Conservation (phyloP, 768 basidiomycete genomes). For the Suillus cothurnatus region DNA sequence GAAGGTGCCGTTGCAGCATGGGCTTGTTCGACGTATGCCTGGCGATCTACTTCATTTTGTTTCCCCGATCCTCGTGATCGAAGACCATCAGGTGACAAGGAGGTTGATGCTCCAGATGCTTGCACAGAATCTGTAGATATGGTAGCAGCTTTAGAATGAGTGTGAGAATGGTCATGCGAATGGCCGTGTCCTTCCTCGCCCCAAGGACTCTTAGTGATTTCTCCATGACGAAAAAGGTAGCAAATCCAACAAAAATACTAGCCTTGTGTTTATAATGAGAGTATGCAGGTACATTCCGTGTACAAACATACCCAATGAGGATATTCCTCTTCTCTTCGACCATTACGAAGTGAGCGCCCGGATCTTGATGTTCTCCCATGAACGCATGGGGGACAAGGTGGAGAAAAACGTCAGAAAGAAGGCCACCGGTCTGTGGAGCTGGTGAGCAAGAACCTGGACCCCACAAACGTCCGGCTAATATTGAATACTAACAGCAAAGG, state of each 20-base stretch:
- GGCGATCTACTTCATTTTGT: constrained; percentile 19
- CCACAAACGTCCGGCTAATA: constrained; percentile 10
- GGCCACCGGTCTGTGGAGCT: constrained; percentile 71
- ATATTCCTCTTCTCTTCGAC: constrained; percentile 93
- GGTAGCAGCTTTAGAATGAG: constrained; percentile 36
- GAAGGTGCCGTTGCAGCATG: constrained; percentile 55
- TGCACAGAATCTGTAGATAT: constrained; percentile 25
- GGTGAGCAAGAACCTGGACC: constrained; percentile 22
- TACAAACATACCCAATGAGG: constrained; percentile 68
- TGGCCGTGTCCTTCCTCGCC: constrained; percentile 58
- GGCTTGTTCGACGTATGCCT: constrained; percentile 25
- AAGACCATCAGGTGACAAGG: constrained; percentile 48
- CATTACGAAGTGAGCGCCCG: constrained; percentile 74
- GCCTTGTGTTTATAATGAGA: constrained; percentile 40
- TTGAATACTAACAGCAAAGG: constrained; percentile 71
- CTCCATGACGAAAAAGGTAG: constrained; percentile 92
- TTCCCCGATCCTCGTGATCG: constrained; percentile 45
- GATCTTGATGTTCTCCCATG: constrained; percentile 82
- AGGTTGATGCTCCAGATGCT: constrained; percentile 50
- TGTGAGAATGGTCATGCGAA: constrained; percentile 63
- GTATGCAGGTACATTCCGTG: constrained; percentile 7
- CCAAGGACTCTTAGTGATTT: constrained; percentile 85
- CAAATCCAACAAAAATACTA: constrained; percentile 85
- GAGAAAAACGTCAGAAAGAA: constrained; percentile 91
- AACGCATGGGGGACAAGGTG: constrained; percentile 92